These are phyloP conservation scores for Laetiporus sulphureus DNA, from an alignment of 1,284 basidiomycete species.

Conservation along the genomic window DNA sequence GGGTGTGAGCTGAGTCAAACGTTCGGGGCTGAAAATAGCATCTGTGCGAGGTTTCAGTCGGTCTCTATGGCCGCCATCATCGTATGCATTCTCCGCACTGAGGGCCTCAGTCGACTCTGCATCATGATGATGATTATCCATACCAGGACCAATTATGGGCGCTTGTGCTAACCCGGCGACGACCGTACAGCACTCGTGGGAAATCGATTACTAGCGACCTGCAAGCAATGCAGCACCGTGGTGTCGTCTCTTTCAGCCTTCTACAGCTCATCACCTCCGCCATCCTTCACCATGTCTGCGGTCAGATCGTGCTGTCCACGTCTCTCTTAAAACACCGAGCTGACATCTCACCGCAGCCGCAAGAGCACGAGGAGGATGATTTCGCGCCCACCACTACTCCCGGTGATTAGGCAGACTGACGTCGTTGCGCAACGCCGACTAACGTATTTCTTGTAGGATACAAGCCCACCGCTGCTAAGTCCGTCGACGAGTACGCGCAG, in stretches of 20 bases:
- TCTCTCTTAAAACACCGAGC: too few species aligned
- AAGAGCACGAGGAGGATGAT: conserved; percentile 57
- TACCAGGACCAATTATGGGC: too few species aligned
- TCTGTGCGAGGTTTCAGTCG: too few species aligned
- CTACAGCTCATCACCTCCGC: conserved; percentile 7
- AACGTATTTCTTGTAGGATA: conserved; percentile 61
- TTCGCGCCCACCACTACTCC: conserved; percentile 57
- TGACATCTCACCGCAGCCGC: not conserved
- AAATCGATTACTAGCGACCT: conserved; percentile 28
- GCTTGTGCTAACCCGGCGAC: conserved; percentile 16
- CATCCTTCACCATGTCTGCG: conserved; percentile 31
- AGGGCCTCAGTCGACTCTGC: too few species aligned
- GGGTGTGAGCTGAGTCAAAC: too few species aligned
- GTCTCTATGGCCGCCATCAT: too few species aligned
- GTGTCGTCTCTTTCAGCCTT: not conserved
- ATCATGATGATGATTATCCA: too few species aligned
- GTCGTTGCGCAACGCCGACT: too few species aligned
- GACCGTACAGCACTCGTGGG: conserved; percentile 27
- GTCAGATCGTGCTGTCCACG: conserved; percentile 19
- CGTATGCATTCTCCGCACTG: too few species aligned
- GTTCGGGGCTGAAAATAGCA: too few species aligned
- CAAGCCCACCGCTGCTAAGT: conserved; percentile 61
- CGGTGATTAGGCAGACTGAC: conserved; percentile 44
- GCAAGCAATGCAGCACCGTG: conserved; percentile 10
- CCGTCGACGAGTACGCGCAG: conserved; percentile 63